A percentile compares a stretch with the other conserved stretches of the same genome.
phyloP scores from a whole-genome alignment of 2,329 filamentous ascomycete species.

The Fusarium albidum region DNA sequence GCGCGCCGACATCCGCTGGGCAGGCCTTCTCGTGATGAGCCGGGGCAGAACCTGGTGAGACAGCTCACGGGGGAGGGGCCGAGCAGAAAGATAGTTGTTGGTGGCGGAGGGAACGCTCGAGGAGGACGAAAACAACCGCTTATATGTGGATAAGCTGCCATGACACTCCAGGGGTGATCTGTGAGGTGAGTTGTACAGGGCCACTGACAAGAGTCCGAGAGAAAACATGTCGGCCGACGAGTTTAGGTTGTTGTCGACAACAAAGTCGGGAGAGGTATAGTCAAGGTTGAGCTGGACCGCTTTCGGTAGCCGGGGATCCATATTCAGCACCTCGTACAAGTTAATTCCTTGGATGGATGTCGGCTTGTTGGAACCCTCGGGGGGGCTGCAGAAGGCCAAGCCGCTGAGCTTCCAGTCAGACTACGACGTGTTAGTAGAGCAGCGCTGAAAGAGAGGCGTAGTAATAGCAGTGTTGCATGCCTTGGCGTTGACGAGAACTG shows the following conservation, averaged over 20 bases:
- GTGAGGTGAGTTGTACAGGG: constrained; percentile 95
- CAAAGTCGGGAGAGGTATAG: constrained; percentile 93
- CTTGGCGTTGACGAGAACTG: constrained; percentile 94
- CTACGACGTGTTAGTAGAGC: constrained; percentile 53
- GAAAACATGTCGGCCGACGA: constrained; percentile 92
- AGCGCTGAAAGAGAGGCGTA: not conserved
- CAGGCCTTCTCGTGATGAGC: constrained; percentile 86
- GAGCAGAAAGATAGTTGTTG: constrained; percentile 86
- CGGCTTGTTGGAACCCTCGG: constrained; percentile 76
- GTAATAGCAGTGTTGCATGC: constrained; percentile 57
- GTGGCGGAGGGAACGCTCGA: constrained; percentile 78
- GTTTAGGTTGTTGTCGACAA: constrained; percentile 88
- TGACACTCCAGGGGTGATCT: constrained; percentile 84
- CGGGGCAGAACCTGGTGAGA: constrained; percentile 78
- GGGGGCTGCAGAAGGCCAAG: constrained; percentile 86
- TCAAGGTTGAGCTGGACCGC: constrained; percentile 90
- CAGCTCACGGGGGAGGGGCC: constrained; percentile 82
- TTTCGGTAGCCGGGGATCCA: constrained; percentile 83
- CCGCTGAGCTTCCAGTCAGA: constrained; percentile 99
- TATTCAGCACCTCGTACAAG: constrained; percentile 83
- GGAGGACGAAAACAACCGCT: constrained; percentile 80
- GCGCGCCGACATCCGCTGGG: constrained; percentile 83
- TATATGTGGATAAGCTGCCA: constrained; percentile 83
- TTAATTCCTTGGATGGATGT: constrained; percentile 82
- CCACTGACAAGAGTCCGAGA: constrained; percentile 84